Evolutionary conservation across 768 basidiomycete genomes (phyloP), one percentile per base, ranked within the genome.

Genomic region (Galerina sulciceps): DNA sequence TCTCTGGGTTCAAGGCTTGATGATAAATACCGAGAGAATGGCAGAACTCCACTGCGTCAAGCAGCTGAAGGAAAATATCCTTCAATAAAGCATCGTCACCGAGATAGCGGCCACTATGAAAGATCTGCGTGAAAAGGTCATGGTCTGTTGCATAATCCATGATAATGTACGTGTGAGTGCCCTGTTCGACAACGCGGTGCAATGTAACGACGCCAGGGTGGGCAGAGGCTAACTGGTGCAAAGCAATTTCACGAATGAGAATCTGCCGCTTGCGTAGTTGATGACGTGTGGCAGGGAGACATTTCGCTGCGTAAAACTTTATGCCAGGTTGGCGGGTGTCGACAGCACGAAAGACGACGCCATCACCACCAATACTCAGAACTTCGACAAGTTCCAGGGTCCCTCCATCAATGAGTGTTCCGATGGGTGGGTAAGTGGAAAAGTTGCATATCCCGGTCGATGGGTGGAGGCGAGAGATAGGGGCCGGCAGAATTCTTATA

Each of bases 1-100:
- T 96, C 79, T 99, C 96, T 13, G 96, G 96, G 80, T 99, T 99
- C 69, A 99, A 80, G 73, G 99, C 97, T 57, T 97, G 92, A 73
- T 99, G 97, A 79, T 93, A 97, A 69, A 99, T 96, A 61, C 93
- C 93, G 53, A 93, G 83, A 41, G 86, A 84, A 75, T 99, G 97
- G 74, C 93, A 95, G 75, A 95, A 94, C 68, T 94, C 90, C 68
- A 99, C 93, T 38, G 96, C 92, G 66, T 97, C 94, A 65, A 98
- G 84, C 71, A 99, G 84, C 75, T 99, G 96, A 47, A 95, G 82
- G 79, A 98, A 99, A 64, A 97, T 90, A 62, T 89, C 84, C 71
- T 89, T 93, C 79, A 99, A 97, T 56, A 98, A 83, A 14, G 78
- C 79, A 73, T 96, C 91, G 67, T 94, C 84, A 41, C 96, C 95